Conservation (phyloP, 2,329 filamentous ascomycete species). For the Alternaria sp. region DNA sequence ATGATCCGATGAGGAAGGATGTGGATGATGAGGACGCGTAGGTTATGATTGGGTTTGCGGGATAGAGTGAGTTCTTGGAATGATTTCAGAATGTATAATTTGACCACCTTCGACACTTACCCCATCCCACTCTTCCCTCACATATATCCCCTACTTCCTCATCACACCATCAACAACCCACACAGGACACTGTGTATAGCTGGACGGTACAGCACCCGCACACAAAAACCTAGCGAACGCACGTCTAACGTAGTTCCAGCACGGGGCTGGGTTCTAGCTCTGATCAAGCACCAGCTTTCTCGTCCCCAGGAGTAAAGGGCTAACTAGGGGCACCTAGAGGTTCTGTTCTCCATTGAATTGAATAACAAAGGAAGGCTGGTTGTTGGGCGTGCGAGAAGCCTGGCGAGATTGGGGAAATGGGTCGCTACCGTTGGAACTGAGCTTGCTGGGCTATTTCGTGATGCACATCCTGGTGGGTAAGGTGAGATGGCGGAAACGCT, state of each 20-base stretch:
- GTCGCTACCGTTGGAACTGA: not conserved
- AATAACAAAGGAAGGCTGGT: not conserved
- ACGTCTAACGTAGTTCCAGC: not conserved
- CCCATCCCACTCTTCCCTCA: not conserved
- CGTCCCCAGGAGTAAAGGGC: not conserved
- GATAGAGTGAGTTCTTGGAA: not conserved
- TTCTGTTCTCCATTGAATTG: not conserved
- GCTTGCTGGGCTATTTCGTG: not conserved
- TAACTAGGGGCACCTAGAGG: not conserved
- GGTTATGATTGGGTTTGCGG: not conserved
- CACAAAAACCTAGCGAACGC: not conserved
- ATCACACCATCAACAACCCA: not conserved
- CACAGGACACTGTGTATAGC: not conserved
- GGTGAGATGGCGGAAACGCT: not conserved
- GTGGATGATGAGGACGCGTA: not conserved
- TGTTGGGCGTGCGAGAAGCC: not conserved
- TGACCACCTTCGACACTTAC: not conserved
- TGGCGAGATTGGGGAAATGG: not conserved
- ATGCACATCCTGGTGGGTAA: not conserved
- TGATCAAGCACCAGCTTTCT: not conserved
- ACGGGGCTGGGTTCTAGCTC: not conserved
- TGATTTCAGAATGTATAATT: not conserved
- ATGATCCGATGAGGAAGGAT: constrained; percentile 32
- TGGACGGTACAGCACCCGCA: not conserved
- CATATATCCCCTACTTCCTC: not conserved